phyloP scores from a whole-genome alignment of 2,329 filamentous ascomycete species.

The Nigrospora sphaerica region DNA sequence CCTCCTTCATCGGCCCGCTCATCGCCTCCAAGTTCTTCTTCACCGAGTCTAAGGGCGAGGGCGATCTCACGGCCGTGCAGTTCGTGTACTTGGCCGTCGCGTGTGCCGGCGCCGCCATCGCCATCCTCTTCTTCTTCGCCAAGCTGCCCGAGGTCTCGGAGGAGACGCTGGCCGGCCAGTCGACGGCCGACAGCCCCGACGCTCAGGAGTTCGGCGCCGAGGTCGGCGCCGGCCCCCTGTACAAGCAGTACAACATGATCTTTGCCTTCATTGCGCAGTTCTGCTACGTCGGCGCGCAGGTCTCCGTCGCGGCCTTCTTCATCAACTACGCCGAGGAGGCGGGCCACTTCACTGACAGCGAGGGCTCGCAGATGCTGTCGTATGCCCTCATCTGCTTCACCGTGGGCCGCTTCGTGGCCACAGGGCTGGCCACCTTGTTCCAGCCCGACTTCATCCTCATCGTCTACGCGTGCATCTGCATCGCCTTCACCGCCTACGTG shows the following conservation, averaged over 20 bases:
- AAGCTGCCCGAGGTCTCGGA: conserved; percentile 36
- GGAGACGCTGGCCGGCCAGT: conserved; percentile 3
- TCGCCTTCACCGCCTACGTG: conserved; percentile 45
- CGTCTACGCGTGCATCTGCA: conserved; percentile 61
- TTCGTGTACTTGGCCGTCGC: conserved; percentile 52
- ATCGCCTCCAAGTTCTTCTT: conserved; percentile 49
- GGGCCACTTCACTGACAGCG: conserved; percentile 34
- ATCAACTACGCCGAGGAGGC: conserved; percentile 28
- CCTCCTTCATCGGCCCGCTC: conserved; percentile 45
- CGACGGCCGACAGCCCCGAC: conserved; percentile 42
- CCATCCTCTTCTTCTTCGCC: conserved; percentile 44
- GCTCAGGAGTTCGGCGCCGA: conserved; percentile 39
- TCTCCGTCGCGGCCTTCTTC: conserved; percentile 37
- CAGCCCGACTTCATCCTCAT: conserved; percentile 40
- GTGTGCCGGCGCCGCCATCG: conserved; percentile 43
- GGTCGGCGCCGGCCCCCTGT: conserved; percentile 35
- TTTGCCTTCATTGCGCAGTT: conserved; percentile 48
- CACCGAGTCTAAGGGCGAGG: conserved; percentile 30
- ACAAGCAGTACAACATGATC: conserved; percentile 47
- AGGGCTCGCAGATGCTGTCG: conserved; percentile 59
- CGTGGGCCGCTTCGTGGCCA: conserved; percentile 56
- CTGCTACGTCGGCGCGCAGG: conserved; percentile 47
- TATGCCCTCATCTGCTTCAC: conserved; percentile 66
- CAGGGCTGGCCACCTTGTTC: conserved; percentile 3
- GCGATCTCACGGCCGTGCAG: conserved; percentile 43